These are phyloP conservation scores for Boletellus ananiceps DNA, from an alignment of 768 basidiomycete species.

Conservation along the genomic window DNA sequence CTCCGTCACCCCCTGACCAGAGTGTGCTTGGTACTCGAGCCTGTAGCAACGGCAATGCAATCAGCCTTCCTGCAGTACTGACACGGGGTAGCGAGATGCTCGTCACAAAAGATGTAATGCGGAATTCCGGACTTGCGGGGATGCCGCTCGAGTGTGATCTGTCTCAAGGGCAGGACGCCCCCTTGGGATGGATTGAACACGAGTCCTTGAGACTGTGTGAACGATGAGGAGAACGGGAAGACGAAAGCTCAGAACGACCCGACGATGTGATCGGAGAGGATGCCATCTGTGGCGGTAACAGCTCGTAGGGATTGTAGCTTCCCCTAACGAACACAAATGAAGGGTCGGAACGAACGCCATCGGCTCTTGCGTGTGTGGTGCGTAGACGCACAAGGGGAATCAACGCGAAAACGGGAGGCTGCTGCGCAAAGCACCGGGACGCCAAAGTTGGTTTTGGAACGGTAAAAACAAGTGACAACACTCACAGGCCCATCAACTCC, in stretches of 20 bases:
- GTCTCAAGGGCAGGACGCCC: too few relatives aligned
- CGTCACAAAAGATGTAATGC: too few relatives aligned
- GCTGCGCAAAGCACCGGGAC: too few relatives aligned
- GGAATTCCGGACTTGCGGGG: too few relatives aligned
- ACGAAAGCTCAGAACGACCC: slow-evolving; percentile 27
- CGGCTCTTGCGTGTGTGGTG: too few relatives aligned
- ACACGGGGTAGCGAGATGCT: slow-evolving; percentile 40
- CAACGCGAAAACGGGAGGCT: background rate
- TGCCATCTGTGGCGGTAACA: slow-evolving; percentile 31
- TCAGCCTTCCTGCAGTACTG: slow-evolving; percentile 39
- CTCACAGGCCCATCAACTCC: too few relatives aligned
- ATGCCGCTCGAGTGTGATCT: too few relatives aligned
- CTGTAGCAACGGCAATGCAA: slow-evolving; percentile 22
- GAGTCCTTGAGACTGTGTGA: slow-evolving; percentile 61
- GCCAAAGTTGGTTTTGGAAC: background rate
- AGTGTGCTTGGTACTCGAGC: slow-evolving; percentile 4
- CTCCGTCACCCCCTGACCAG: slow-evolving; percentile 27
- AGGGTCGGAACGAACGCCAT: too few relatives aligned
- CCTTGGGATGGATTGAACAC: slow-evolving; percentile 27
- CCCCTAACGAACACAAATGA: too few relatives aligned
- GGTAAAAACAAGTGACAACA: too few relatives aligned
- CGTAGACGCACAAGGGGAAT: too few relatives aligned
- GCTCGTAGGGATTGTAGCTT: slow-evolving; percentile 28
- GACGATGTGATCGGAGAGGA: slow-evolving; percentile 19
- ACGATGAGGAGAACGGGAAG: slow-evolving; percentile 25